Base-by-base conservation (phyloP, 169 alveolate genomes). In the Cytauxzoon felis region DNA sequence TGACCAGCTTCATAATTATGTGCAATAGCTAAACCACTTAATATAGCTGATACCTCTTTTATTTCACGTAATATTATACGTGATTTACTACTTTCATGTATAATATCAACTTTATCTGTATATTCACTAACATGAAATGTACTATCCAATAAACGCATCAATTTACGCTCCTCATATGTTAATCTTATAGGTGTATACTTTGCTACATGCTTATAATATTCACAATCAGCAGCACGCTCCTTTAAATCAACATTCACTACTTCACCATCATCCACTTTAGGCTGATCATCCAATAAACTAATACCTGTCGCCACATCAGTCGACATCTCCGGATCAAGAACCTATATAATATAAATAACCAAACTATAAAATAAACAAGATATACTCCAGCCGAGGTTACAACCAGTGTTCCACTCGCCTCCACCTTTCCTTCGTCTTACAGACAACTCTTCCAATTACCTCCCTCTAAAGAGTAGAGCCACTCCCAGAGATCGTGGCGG, bases 1-100 rank as follows among this genome's bases (percentile, higher is more conserved):
- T 92, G 95, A 11, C 97, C 97, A 32, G 83, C 90, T 32, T 90
- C 93, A 68, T 91, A 93, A 68, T 90, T 89, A 85, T 91, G 88
- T 26, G 97, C 94, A 27, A 93, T 84, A 18, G 92, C 91, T 52
- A 93, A 63, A n/a, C 95, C 97, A 27, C 92, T 86, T 23, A 93
- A 82, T 18, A 91, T 78, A 13, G 97, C 93, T 52, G 95, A 93
- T 34, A 93, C 84, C 24, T 90, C 92, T 47, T 88, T 86, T 40
- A 90, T 90, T 58, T 91, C 95, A 19, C 81, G 64, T 26, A 87
- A 76, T 23, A 92, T 92, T 34, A 70, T 80, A 33, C 88, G 81
- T 38, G 89, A 87, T 53, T 76, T 87, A 62, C 51, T 81, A 21
- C 88, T 92, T 50, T 86, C 88, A 68, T 73, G 85, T 16, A 65